These are phyloP conservation scores for Gnomoniopsis smithogilvyi DNA, from an alignment of 2,329 filamentous ascomycete species.

Conservation along the genomic window DNA sequence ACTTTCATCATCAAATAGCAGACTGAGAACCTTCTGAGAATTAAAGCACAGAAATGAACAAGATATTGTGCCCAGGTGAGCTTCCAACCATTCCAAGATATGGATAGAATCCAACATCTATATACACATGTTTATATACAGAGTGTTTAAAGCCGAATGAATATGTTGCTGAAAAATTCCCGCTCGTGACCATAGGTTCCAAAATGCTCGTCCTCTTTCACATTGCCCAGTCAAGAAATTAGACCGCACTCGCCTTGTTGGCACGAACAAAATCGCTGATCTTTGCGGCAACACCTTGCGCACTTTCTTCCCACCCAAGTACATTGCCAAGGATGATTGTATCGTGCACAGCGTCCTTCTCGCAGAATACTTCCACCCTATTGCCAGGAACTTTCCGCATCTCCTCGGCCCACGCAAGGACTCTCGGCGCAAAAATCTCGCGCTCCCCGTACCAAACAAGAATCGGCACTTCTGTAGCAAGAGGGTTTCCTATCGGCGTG, in stretches of 20 bases:
- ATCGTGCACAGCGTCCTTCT: slow-evolving; percentile 41
- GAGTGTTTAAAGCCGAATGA: neutral
- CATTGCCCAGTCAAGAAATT: neutral
- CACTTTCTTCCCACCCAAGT: slow-evolving; percentile 38
- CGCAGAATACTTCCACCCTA: slow-evolving; percentile 35
- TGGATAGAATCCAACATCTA: neutral
- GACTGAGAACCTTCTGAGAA: too few relatives aligned
- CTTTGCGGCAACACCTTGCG: slow-evolving; percentile 20
- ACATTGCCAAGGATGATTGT: slow-evolving; percentile 36
- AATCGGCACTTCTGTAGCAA: neutral
- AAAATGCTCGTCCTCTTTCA: neutral
- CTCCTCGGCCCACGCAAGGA: neutral
- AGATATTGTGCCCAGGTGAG: too few relatives aligned
- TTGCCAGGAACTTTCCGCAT: neutral
- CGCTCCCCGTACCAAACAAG: neutral
- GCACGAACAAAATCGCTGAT: slow-evolving; percentile 23
- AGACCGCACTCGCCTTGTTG: neutral
- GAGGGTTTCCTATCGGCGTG: neutral
- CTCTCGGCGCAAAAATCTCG: neutral
- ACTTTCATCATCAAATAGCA: too few relatives aligned
- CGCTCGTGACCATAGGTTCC: neutral
- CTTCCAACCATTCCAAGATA: too few relatives aligned
- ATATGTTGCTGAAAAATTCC: neutral
- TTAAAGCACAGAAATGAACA: too few relatives aligned
- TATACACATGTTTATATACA: neutral